Conservation (phyloP, 75 land plant species). For the Sequoia sempervirens region DNA sequence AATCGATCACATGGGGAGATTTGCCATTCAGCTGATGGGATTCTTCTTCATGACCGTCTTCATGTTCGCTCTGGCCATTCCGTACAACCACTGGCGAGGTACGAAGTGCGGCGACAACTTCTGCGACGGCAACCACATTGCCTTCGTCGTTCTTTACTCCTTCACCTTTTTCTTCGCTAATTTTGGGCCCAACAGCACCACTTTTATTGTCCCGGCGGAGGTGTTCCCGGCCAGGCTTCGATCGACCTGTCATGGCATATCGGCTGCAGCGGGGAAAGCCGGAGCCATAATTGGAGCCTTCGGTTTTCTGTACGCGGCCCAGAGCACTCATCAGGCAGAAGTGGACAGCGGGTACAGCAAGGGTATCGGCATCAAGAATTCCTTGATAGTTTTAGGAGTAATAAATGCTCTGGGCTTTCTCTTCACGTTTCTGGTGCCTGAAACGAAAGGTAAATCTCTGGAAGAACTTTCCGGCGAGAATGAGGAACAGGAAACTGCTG, state of each 20-base stretch:
- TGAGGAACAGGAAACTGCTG: background rate
- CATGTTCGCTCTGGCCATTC: conserved; percentile 61
- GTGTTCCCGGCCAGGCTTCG: conserved; percentile 38
- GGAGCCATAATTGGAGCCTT: conserved; percentile 40
- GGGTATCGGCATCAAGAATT: conserved; percentile 21
- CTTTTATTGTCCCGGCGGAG: conserved; percentile 42
- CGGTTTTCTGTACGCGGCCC: conserved; percentile 56
- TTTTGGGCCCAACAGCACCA: conserved; percentile 32
- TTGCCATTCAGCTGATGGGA: conserved; percentile 50
- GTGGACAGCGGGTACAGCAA: conserved; percentile 13
- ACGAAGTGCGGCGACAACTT: background rate
- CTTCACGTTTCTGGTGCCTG: conserved; percentile 32
- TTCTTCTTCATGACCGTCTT: conserved; percentile 76
- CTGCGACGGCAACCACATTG: conserved; percentile 24
- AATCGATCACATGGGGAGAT: conserved; percentile 50
- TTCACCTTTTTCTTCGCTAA: conserved; percentile 31
- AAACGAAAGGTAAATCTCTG: conserved; percentile 34
- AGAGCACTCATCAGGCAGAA: conserved; percentile 9
- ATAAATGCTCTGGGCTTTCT: conserved; percentile 26
- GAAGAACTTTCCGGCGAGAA: conserved; percentile 35
- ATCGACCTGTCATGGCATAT: conserved; percentile 44
- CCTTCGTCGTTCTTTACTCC: conserved; percentile 57
- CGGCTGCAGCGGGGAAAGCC: conserved; percentile 32
- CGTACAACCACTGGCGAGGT: conserved; percentile 47
- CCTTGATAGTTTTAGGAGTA: conserved; percentile 16